Evolutionary conservation across 2,329 filamentous ascomycete species (phyloP).

Genomic region (Pestalotiopsis sp.): DNA sequence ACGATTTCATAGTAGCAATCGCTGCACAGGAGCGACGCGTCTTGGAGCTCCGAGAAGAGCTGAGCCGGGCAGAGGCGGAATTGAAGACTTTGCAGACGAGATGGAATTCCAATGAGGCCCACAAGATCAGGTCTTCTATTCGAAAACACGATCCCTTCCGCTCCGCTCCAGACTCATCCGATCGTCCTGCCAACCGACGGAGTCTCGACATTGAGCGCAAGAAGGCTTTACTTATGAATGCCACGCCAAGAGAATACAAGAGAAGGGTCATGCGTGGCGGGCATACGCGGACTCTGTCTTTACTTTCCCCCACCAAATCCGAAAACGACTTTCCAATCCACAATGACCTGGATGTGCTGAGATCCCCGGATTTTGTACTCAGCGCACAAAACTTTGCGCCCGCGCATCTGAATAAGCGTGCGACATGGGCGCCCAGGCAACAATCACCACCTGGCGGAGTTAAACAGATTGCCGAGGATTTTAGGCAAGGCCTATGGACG

Average conservation of each 20-base stretch:
- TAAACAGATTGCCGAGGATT: slow-evolving; percentile 86
- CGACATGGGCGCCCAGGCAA: slow-evolving; percentile 60
- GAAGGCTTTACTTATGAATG: slow-evolving; percentile 63
- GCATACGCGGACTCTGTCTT: slow-evolving; percentile 69
- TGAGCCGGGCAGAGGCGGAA: slow-evolving; percentile 80
- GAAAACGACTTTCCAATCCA: slow-evolving; percentile 44
- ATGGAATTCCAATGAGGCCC: slow-evolving; percentile 77
- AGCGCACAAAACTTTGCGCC: slow-evolving; percentile 37
- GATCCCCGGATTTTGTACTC: slow-evolving; percentile 33
- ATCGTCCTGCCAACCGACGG: slow-evolving; percentile 40
- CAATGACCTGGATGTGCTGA: slow-evolving; percentile 49
- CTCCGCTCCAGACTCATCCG: slow-evolving; percentile 37
- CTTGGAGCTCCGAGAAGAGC: slow-evolving; percentile 86
- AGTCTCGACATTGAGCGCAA: slow-evolving; percentile 72
- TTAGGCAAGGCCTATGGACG: slow-evolving; percentile 87
- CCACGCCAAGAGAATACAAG: slow-evolving; percentile 41
- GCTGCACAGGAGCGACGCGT: slow-evolving; percentile 91
- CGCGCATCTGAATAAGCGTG: slow-evolving; percentile 52
- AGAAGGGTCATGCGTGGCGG: slow-evolving; percentile 71
- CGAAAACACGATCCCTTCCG: slow-evolving; percentile 62
- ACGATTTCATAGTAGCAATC: slow-evolving; percentile 82
- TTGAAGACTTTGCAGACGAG: slow-evolving; percentile 78
- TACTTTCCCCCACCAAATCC: slow-evolving; percentile 72
- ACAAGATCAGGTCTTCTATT: slow-evolving; percentile 72
- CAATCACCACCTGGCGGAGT: slow-evolving; percentile 46